Evolutionary conservation across 768 basidiomycete genomes (phyloP).

Genomic region (Auricularia sp.): DNA sequence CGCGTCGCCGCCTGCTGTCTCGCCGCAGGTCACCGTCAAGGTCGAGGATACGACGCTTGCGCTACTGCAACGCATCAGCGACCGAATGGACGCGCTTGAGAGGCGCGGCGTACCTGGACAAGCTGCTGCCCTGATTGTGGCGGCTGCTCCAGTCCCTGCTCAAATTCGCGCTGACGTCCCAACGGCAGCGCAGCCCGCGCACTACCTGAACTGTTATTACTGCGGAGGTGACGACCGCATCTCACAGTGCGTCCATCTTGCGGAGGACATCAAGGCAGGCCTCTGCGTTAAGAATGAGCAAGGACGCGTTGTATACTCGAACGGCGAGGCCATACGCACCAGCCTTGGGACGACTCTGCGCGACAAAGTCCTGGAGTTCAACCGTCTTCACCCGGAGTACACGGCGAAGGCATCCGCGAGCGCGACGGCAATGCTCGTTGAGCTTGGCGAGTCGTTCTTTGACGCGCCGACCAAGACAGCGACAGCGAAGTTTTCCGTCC

Average conservation of each 20-base stretch:
- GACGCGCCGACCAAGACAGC: not conserved
- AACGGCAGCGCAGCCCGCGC: not conserved
- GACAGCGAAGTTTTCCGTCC: not conserved
- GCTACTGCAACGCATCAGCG: not conserved
- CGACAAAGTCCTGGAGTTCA: not conserved
- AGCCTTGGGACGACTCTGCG: not conserved
- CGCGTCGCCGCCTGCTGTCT: not conserved
- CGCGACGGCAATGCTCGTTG: not conserved
- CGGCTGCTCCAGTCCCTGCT: not conserved
- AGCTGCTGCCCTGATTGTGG: not conserved
- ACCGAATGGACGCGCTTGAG: not conserved
- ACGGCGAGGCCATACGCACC: not conserved
- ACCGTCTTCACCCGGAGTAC: not conserved
- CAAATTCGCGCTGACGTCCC: not conserved
- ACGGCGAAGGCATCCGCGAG: not conserved
- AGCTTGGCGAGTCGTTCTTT: not conserved
- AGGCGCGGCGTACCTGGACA: too few relatives aligned
- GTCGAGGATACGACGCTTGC: not conserved
- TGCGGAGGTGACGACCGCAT: not conserved
- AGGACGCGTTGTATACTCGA: not conserved
- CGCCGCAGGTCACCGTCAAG: not conserved
- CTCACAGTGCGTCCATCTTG: not conserved
- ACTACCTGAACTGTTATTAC: not conserved
- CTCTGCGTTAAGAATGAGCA: not conserved
- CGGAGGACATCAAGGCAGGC: not conserved